Base-by-base conservation (phyloP, 306 rosid species). In the Begonia masoniana region DNA sequence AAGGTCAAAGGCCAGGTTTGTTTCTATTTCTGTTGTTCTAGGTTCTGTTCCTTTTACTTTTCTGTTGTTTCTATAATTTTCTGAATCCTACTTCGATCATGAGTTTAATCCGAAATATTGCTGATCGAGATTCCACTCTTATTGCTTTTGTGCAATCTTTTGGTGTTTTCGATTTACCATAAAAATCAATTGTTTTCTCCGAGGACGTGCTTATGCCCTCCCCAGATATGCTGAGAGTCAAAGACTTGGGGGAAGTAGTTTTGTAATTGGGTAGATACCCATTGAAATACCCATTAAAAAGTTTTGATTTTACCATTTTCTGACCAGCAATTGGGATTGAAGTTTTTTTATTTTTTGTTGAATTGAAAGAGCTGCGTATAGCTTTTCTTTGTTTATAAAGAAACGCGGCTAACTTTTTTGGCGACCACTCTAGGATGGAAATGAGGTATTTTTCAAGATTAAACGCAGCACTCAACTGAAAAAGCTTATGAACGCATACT, bases 1-100 rank as follows among this genome's bases (percentile, higher is more conserved):
- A 74, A 74, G 62, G 84, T 78, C 64, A 78, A 78, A 43, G 71
- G 81, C 13, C 81, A 78, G 81, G 84, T 78, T 63, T 57, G 54
- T 55, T 24, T 57, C 5, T 3, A 1, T 11, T 9, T 1, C 36
- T 2, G 13, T 45, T 12, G 13, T 45, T 26, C 36, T 2, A 26
- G 13, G 1, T 45, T 45, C 48, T 2, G 48, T 3, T 45, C 14
- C 48, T 45, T 45, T 45, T 6, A 45, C 48, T 13, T 35, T 45
- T 45, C 14, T 13, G 14, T 45, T 1, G 14, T 45, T 45, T 7
- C 11, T 2, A 45, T 10, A 45, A 45, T 45, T 10, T 10, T 45
- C 14, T 10, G 48, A 10, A 10, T 45, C 48, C 12, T 13, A 6
- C 0, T 45, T 45, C 48, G 36, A 26, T 4, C 36, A 4, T 26